phyloP scores from a whole-genome alignment of 164 flowering plant species.

The Nelumbo lutea region DNA sequence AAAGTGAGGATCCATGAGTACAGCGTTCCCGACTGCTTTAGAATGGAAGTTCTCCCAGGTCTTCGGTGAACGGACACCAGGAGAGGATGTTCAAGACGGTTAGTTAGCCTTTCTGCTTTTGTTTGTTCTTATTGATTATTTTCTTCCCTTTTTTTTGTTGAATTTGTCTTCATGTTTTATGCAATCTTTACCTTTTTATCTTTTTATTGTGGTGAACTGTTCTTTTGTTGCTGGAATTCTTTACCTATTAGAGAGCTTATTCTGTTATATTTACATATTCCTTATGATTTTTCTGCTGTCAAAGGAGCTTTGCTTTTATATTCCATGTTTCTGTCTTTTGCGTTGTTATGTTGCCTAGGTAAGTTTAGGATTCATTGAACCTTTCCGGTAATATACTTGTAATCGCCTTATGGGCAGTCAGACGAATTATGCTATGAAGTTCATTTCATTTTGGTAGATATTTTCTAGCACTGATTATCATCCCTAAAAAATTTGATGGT shows the following conservation, averaged over 20 bases:
- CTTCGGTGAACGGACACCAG: conserved; percentile 15
- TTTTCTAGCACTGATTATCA: background rate
- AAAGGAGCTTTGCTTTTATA: too few species aligned
- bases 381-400: too few species aligned
- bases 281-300: too few species aligned
- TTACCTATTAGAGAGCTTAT: too few species aligned
- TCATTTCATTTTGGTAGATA: background rate
- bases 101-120: background rate
- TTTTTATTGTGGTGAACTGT: too few species aligned
- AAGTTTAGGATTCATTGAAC: too few species aligned
- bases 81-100: conserved; percentile 22
- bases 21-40: conserved; percentile 5
- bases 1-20: background rate
- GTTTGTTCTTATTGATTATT: background rate
- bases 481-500: background rate
- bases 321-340: too few species aligned
- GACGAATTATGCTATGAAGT: background rate
- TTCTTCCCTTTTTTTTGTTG: background rate
- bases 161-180: too few species aligned
- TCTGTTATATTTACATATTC: too few species aligned
- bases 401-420: too few species aligned
- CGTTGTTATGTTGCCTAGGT: too few species aligned
- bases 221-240: too few species aligned
- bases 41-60: conserved; percentile 26
- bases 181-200: background rate